Conservation (phyloP, 331 rosid species). For the Stylosanthes scabra region DNA sequence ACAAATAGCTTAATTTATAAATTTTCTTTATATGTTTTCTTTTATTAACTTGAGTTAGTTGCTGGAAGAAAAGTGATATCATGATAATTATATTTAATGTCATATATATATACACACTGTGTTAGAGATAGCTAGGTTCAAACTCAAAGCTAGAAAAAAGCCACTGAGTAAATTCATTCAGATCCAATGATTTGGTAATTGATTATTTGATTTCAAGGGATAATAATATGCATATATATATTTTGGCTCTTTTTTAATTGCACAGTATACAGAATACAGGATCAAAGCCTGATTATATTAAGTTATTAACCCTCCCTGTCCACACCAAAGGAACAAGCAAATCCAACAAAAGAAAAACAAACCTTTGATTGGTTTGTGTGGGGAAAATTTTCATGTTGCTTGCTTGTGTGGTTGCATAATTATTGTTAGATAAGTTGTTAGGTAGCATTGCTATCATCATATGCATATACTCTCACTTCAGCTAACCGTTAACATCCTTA, state of each 20-base stretch:
- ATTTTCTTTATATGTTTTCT: too few species aligned
- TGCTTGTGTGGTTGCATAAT: slow-evolving; percentile 10
- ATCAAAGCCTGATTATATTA: slow-evolving; percentile 11
- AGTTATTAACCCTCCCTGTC: slow-evolving; percentile 9
- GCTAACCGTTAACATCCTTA: too few species aligned
- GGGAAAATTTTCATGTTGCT: slow-evolving; percentile 21
- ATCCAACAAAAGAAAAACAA: neutral
- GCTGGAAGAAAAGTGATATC: too few species aligned
- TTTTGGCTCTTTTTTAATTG: too few species aligned
- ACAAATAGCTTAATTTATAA: too few species aligned
- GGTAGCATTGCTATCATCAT: neutral
- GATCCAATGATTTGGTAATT: slow-evolving; percentile 35
- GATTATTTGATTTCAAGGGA: too few species aligned
- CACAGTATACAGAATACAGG: neutral
- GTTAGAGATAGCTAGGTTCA: neutral
- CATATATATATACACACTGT: neutral
- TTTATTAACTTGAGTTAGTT: too few species aligned
- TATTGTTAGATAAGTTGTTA: neutral
- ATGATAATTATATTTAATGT: too few species aligned
- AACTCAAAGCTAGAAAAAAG: neutral
- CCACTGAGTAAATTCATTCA: slow-evolving; percentile 25
- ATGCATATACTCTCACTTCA: neutral
- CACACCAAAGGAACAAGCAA: slow-evolving; percentile 18
- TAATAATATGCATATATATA: too few species aligned
- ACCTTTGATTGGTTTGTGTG: neutral